Percentiles rank a stretch among this genome's conserved stretches.
Evolutionary conservation across 1,284 basidiomycete species (phyloP).

Genomic region (Schizopora paradoxa): DNA sequence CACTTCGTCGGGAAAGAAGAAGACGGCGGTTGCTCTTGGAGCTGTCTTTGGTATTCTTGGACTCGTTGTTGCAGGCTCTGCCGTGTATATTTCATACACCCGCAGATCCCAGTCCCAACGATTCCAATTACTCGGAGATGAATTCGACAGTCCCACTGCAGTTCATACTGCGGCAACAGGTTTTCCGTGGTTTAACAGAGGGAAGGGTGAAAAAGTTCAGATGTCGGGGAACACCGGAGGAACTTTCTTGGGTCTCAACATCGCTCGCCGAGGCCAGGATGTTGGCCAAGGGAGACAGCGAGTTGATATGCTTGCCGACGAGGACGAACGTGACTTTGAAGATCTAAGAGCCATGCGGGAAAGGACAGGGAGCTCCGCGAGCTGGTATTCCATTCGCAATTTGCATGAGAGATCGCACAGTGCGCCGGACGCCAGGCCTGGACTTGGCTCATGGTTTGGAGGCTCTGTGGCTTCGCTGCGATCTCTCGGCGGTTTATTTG

Average conservation of each 20-base stretch:
- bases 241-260: background rate
- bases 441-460: constrained; percentile 21
- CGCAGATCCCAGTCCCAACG: constrained; percentile 22
- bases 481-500: constrained; percentile 42
- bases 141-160: constrained; percentile 11
- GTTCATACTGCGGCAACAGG: background rate
- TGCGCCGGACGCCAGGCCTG: constrained; percentile 34
- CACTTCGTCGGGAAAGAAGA: constrained; percentile 19
- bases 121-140: constrained; percentile 20
- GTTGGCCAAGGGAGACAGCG: constrained; percentile 31
- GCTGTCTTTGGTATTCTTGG: constrained; percentile 38
- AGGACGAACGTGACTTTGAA: constrained; percentile 55
- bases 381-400: constrained; percentile 15
- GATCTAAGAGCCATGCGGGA: constrained; percentile 19
- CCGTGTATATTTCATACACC: constrained; percentile 20
- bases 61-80: constrained; percentile 19
- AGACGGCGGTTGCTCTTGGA: constrained; percentile 48
- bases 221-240: constrained; percentile 2
- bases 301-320: constrained; percentile 72
- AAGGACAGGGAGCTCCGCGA: constrained; percentile 26
- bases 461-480: constrained; percentile 41
- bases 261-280: too few species aligned
- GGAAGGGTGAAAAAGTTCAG: constrained; percentile 9
- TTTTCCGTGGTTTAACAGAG: constrained; percentile 8
- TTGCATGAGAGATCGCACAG: constrained; percentile 29